Evolutionary conservation across 352 stramenopile species (phyloP).

Genomic region (Globisporangium abappressorium): DNA sequence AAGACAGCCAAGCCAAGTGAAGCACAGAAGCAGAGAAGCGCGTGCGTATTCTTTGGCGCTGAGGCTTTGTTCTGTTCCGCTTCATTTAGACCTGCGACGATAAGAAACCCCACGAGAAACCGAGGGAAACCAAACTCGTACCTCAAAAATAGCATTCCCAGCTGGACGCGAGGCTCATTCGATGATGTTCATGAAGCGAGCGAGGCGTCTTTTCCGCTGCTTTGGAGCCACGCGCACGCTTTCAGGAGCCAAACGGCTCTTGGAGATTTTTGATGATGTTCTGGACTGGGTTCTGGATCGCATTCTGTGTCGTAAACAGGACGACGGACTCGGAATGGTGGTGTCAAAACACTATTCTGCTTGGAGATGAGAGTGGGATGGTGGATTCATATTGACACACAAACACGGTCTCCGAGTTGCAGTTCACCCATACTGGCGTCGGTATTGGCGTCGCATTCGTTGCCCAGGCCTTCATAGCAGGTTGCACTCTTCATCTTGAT

Average conservation of each 20-base stretch:
- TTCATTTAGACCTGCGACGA: conserved; percentile 8
- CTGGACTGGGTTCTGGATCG: neutral
- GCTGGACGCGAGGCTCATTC: neutral
- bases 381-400: neutral
- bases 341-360: neutral
- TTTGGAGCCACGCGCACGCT: neutral
- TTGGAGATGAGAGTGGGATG: conserved; percentile 1
- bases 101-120: neutral
- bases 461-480: neutral
- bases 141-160: conserved; percentile 2
- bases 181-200: neutral
- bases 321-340: neutral
- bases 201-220: neutral
- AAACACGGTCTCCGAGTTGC: neutral
- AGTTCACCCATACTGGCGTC: neutral
- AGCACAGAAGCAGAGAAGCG: neutral
- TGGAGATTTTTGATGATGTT: neutral
- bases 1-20: neutral
- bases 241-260: neutral
- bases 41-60: neutral
- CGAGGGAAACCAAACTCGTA: neutral
- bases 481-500: neutral
- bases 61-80: neutral
- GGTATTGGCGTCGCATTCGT: neutral
- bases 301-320: neutral